A percentile compares a stretch with the other conserved stretches of the same genome.
phyloP scores from a whole-genome alignment of 2,329 filamentous ascomycete genomes.

The Aspergillus sp. region DNA sequence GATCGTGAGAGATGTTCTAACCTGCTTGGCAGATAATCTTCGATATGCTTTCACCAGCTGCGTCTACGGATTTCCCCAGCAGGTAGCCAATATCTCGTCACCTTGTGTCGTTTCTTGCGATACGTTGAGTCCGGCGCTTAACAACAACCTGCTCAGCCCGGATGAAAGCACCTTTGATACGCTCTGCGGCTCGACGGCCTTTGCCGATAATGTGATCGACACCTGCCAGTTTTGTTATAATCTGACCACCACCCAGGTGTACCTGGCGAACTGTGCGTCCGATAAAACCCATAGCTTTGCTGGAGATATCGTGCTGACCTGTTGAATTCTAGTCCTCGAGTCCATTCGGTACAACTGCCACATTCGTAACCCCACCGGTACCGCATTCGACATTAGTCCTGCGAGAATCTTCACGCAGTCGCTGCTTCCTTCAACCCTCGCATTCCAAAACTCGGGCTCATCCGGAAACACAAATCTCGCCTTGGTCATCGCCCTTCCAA shows the following conservation, averaged over 20 bases:
- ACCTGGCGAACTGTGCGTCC: constrained; percentile 40
- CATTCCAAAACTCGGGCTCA: constrained; percentile 15
- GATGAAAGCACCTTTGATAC: constrained; percentile 23
- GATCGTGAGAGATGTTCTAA: not conserved
- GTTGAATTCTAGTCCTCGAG: constrained; percentile 34
- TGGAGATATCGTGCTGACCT: not conserved
- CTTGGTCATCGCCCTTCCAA: constrained; percentile 39
- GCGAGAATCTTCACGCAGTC: constrained; percentile 37
- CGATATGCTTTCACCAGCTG: constrained; percentile 41
- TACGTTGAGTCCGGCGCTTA: constrained; percentile 26
- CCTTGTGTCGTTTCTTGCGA: constrained; percentile 42
- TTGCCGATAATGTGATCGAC: constrained; percentile 38
- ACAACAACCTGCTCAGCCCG: constrained; percentile 25
- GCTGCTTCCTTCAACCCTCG: constrained; percentile 29
- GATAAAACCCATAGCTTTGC: not conserved
- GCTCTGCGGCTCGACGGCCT: constrained; percentile 34
- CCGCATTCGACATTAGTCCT: constrained; percentile 35
- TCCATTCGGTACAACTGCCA: constrained; percentile 42
- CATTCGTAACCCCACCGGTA: constrained; percentile 29
- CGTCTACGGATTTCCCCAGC: constrained; percentile 37
- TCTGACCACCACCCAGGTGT: constrained; percentile 34
- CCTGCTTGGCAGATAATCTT: constrained; percentile 35
- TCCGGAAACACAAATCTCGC: constrained; percentile 23
- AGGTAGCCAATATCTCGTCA: constrained; percentile 34
- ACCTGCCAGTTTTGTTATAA: constrained; percentile 42